These are phyloP conservation scores for Marasmius fiardii DNA, from an alignment of 1,284 basidiomycete species.

Conservation along the genomic window DNA sequence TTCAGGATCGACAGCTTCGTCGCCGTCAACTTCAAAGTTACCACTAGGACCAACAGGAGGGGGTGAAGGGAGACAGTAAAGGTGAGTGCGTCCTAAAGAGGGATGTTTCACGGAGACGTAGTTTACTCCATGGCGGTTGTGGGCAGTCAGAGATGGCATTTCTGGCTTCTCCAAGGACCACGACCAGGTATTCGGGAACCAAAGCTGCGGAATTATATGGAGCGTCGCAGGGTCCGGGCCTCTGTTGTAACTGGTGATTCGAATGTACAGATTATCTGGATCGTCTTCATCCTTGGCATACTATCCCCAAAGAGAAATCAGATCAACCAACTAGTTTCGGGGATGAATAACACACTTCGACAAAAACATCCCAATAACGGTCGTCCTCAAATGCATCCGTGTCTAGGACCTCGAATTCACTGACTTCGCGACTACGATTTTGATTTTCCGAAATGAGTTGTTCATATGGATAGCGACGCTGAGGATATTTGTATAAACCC, in stretches of 20 bases:
- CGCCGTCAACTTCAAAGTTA: constrained; percentile 55
- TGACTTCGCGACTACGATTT: constrained; percentile 80
- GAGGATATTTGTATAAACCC: constrained; percentile 97
- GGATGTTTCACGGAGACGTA: constrained; percentile 76
- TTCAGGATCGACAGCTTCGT: constrained; percentile 75
- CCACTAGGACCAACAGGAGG: constrained; percentile 78
- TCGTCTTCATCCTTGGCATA: constrained; percentile 97
- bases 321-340: constrained; percentile 11
- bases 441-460: constrained; percentile 86
- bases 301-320: constrained; percentile 37
- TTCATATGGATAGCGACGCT: constrained; percentile 90
- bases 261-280: constrained; percentile 85
- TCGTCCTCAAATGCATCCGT: constrained; percentile 91
- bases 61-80: constrained; percentile 92
- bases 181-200: constrained; percentile 98
- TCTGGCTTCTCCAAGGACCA: constrained; percentile 84
- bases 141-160: constrained; percentile 68
- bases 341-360: constrained; percentile 62
- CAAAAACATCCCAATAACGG: constrained; percentile 96
- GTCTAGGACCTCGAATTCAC: constrained; percentile 93
- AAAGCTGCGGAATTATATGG: constrained; percentile 93
- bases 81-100: constrained; percentile 68
- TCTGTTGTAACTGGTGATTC: constrained; percentile 95
- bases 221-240: constrained; percentile 95
- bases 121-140: constrained; percentile 50